These are phyloP conservation scores for Dioszegia hungarica DNA, from an alignment of 768 basidiomycete genomes.

Conservation along the genomic window DNA sequence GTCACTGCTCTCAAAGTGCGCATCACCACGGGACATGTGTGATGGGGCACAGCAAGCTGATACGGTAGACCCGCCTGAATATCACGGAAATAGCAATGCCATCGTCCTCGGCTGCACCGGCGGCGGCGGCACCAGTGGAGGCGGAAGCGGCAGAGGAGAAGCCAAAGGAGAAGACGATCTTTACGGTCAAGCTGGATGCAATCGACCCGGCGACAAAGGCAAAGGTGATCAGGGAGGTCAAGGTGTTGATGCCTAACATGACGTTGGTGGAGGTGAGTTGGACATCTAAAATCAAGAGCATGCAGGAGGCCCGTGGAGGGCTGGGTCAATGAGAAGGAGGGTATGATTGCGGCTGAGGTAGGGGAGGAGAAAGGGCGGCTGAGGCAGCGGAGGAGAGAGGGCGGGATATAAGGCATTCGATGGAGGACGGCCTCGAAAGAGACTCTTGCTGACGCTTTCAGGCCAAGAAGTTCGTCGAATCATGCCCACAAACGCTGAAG, in stretches of 20 bases:
- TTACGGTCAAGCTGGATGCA: slow-evolving; percentile 89
- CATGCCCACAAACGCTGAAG: slow-evolving; percentile 83
- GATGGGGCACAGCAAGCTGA: background rate
- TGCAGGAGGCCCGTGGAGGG: too few species aligned
- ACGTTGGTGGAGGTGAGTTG: slow-evolving; percentile 88
- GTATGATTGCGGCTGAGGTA: too few species aligned
- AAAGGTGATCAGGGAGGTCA: slow-evolving; percentile 96
- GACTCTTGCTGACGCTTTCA: slow-evolving; percentile 49
- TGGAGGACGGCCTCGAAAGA: too few species aligned
- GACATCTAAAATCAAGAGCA: background rate
- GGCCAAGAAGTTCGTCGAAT: slow-evolving; percentile 99
- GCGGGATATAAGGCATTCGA: too few species aligned
- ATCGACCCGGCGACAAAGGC: slow-evolving; percentile 89
- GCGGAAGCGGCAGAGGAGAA: slow-evolving; percentile 70
- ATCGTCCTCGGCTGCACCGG: slow-evolving; percentile 56
- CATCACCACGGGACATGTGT: background rate
- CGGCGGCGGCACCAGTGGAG: slow-evolving; percentile 53
- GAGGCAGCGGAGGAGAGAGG: too few species aligned
- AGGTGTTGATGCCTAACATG: slow-evolving; percentile 88
- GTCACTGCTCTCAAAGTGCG: slow-evolving; percentile 82
- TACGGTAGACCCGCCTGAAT: slow-evolving; percentile 67
- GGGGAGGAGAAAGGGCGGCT: too few species aligned
- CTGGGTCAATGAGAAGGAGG: too few species aligned
- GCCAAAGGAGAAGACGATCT: slow-evolving; percentile 97
- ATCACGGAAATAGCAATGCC: slow-evolving; percentile 97